phyloP scores from a whole-genome alignment of 768 basidiomycete species.

The Botryobasidium botryosum region DNA sequence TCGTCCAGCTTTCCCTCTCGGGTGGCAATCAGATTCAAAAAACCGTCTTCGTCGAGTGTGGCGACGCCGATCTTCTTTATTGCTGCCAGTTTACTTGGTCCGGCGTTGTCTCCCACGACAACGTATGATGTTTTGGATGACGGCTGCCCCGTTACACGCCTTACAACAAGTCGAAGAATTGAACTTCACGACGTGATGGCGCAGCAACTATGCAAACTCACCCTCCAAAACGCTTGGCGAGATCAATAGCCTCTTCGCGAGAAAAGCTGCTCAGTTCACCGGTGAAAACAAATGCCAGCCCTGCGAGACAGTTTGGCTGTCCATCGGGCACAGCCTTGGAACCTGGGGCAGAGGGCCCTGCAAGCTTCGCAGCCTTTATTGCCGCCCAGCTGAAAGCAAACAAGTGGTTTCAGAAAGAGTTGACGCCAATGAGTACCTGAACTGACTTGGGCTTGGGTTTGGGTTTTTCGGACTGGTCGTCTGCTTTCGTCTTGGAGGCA shows the following conservation, averaged over 20 bases:
- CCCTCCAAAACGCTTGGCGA: conserved; percentile 91
- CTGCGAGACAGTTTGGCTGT: conserved; percentile 54
- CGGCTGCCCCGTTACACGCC: conserved; percentile 73
- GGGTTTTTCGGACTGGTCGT: conserved; percentile 3
- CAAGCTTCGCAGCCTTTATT: conserved; percentile 37
- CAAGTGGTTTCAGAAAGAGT: not conserved
- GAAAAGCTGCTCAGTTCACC: conserved; percentile 80
- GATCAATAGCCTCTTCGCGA: conserved; percentile 69
- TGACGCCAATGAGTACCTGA: not conserved
- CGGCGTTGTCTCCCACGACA: conserved; percentile 74
- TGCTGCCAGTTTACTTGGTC: conserved; percentile 69
- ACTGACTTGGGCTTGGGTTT: conserved; percentile 26
- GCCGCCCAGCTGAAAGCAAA: conserved; percentile 19
- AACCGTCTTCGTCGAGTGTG: conserved; percentile 75
- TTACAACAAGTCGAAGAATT: conserved; percentile 19
- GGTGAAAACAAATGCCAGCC: conserved; percentile 87
- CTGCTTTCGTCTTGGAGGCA: no score
- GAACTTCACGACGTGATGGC: not conserved
- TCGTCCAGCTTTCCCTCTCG: conserved; percentile 48
- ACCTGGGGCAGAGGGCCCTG: conserved; percentile 32
- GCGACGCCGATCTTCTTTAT: conserved; percentile 66
- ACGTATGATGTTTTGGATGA: conserved; percentile 85
- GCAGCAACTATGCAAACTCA: conserved; percentile 23
- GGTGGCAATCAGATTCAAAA: conserved; percentile 64
- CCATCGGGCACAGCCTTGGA: conserved; percentile 46